phyloP scores from a whole-genome alignment of 352 stramenopile genomes.

The Thalassiosira livingstoniorum region DNA sequence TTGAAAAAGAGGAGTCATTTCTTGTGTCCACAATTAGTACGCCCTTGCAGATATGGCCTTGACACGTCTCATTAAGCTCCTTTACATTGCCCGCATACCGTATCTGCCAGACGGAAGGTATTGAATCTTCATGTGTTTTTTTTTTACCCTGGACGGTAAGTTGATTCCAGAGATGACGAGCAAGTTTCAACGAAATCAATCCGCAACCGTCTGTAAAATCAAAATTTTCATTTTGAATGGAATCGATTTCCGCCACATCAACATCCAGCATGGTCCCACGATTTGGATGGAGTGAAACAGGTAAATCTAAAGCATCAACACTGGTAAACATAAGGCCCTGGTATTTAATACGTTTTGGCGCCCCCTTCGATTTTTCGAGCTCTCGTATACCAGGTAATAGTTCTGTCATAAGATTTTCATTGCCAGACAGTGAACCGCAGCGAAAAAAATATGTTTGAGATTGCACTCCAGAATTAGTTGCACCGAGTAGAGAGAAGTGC shows the following conservation, averaged over 20 bases:
- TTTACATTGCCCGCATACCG: constrained; percentile 4
- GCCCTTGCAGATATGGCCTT: constrained; percentile 10
- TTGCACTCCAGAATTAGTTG: constrained; percentile 11
- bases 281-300: no score
- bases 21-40: constrained; percentile 6
- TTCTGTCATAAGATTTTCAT: constrained; percentile 3
- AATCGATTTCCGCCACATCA: neutral
- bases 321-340: constrained; percentile 17
- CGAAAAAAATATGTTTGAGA: constrained; percentile 7
- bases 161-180: neutral
- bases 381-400: constrained; percentile 1
- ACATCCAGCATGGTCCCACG: no score
- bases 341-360: constrained; percentile 15
- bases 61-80: neutral
- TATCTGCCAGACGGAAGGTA: neutral
- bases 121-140: neutral
- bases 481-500: constrained; percentile 1
- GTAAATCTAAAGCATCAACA: constrained; percentile 6
- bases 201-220: constrained; percentile 20
- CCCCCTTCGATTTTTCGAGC: constrained; percentile 1
- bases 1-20: constrained; percentile 4
- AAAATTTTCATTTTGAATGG: neutral
- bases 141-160: neutral
- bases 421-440: neutral
- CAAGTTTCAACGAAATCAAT: constrained; percentile 11